Base-by-base conservation (phyloP, 805 yeast genomes). In the Myxozyma monticola region DNA sequence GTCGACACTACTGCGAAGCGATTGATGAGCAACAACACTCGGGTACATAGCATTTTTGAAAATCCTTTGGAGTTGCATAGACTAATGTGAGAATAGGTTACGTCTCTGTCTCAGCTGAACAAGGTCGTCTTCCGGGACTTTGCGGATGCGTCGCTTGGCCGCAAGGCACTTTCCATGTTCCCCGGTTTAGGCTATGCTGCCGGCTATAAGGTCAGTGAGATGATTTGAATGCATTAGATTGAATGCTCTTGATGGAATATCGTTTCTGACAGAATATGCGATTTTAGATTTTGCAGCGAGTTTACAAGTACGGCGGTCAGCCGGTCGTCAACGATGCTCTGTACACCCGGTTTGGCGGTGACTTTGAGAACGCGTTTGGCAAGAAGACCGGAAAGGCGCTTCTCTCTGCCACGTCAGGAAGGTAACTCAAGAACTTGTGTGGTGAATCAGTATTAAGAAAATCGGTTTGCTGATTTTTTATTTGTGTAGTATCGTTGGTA, bases 181-280 rank as follows among this genome's bases (percentile, higher is more conserved):
- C 99, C 99, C 17, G 99, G 99, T 68, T 78, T 93, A 58, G 98
- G 98, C 22, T 93, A 93, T 67, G 99, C 99, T 57, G 98, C 99
- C 40, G 87, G 89, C 60, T 93, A 93, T 77, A 93, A 93, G 56
- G 62, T 56, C 25, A 14, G 48, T 72, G 30, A 15, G 4, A 17
- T 21, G 12, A 17, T 15, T 15, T 8, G 12, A 38, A 15, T 17
- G 21, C 18, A 21, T 20, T 3, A 8, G 12, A 15, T 25, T 7
- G 12, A 35, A 35, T 34, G 17, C 24, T 8, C 26, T 6, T 12
- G 8, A 34, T 4, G 18, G 35, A 6, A 26, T 22, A 17, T 15
- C 12, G 15, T 9, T 17, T 5, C 20, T 15, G 24, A n/a, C 9
- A 3, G 8, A 29, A 15, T 45, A 17, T 21, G 1, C 7, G 26